Conservation (phyloP, 257 asterid species). For the Solanum arcanum region DNA sequence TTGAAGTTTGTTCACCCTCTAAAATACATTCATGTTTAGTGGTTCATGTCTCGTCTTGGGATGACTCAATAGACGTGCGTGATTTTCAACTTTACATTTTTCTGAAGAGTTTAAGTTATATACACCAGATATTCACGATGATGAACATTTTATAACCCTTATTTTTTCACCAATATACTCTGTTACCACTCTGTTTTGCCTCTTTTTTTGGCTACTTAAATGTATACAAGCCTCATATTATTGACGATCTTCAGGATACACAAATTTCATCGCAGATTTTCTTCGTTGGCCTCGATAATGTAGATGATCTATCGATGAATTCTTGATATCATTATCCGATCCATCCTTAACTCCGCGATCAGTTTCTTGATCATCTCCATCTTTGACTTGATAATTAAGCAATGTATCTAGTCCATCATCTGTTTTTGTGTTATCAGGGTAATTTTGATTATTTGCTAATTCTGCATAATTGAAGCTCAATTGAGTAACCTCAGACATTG, state of each 20-base stretch:
- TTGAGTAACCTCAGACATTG: conserved; percentile 32
- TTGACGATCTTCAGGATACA: not conserved
- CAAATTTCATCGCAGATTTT: not conserved
- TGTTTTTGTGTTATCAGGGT: conserved; percentile 18
- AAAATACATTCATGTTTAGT: not conserved
- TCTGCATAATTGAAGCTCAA: conserved; percentile 33
- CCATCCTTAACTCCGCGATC: not conserved
- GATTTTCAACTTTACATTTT: not conserved
- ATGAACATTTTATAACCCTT: not conserved
- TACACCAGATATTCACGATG: not conserved
- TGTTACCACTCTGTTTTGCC: not conserved
- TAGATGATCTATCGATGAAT: not conserved
- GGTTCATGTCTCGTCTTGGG: not conserved
- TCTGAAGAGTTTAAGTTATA: not conserved
- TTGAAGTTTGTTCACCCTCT: not conserved
- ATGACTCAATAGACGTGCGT: not conserved
- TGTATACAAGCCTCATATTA: not conserved
- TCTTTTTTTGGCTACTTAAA: not conserved
- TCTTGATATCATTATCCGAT: not conserved
- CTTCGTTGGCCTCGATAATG: not conserved
- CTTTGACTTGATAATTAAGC: conserved; percentile 21
- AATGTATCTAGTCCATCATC: conserved; percentile 77
- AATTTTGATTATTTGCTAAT: conserved; percentile 9
- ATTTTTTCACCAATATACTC: not conserved
- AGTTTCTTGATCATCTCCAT: conserved; percentile 4